These are phyloP conservation scores for Naganishia sp. DNA, from an alignment of 1,284 basidiomycete genomes.

Conservation along the genomic window DNA sequence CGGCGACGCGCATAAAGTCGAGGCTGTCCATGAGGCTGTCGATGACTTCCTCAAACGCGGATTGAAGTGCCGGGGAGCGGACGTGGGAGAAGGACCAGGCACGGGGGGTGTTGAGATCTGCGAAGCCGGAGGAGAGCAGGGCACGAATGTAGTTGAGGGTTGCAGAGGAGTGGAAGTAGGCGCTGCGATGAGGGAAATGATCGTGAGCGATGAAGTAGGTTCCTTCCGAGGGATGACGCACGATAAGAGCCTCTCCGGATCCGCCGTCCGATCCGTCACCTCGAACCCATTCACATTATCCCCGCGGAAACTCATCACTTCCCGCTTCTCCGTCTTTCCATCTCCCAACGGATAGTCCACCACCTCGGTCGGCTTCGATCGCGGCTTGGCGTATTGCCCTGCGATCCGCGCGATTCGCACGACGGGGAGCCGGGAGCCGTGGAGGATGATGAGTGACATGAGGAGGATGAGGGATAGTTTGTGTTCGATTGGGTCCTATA, in stretches of 20 bases:
- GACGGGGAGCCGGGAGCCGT: slow-evolving; percentile 88
- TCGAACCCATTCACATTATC: slow-evolving; percentile 91
- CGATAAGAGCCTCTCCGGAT: slow-evolving; percentile 79
- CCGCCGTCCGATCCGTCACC: slow-evolving; percentile 70
- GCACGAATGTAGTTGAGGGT: slow-evolving; percentile 91
- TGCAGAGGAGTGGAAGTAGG: slow-evolving; percentile 93
- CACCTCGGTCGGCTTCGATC: slow-evolving; percentile 81
- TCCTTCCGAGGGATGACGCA: slow-evolving; percentile 34
- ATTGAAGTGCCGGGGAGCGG: slow-evolving; percentile 70
- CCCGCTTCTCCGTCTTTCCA: slow-evolving; percentile 43
- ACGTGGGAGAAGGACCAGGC: slow-evolving; percentile 93
- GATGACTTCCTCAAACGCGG: slow-evolving; percentile 82
- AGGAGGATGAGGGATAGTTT: slow-evolving; percentile 93
- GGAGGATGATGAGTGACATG: slow-evolving; percentile 91
- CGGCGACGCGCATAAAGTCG: slow-evolving; percentile 76
- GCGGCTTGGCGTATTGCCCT: slow-evolving; percentile 94
- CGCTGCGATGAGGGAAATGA: slow-evolving; percentile 57
- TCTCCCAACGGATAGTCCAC: slow-evolving; percentile 57
- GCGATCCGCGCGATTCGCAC: slow-evolving; percentile 90
- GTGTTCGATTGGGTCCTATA: slow-evolving; percentile 83
- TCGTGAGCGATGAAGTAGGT: background rate
- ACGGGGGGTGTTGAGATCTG: slow-evolving; percentile 83
- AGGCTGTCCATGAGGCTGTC: slow-evolving; percentile 84
- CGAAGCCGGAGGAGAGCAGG: slow-evolving; percentile 86
- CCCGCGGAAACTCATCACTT: slow-evolving; percentile 63